Evolutionary conservation across 1,284 basidiomycete genomes (phyloP).

Genomic region (Rhodotorula sp.): DNA sequence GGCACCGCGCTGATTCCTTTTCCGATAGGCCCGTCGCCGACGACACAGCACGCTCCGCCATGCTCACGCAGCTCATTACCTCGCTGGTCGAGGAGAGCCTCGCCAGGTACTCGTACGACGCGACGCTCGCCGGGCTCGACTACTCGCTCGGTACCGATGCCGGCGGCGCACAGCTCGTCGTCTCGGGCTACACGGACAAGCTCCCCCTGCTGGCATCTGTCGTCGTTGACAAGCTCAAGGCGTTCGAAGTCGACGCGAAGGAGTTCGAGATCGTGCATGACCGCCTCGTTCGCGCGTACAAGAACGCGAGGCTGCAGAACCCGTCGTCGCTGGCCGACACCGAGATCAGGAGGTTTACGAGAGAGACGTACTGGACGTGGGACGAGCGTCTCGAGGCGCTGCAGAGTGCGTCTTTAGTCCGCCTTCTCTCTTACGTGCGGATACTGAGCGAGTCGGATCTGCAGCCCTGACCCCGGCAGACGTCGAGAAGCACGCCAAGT

Average conservation of each 20-base stretch:
- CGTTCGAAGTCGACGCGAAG: slow-evolving; percentile 62
- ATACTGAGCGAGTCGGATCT: too few species aligned
- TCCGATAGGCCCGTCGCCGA: slow-evolving; percentile 48
- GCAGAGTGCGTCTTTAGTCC: slow-evolving; percentile 62
- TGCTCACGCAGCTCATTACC: slow-evolving; percentile 66
- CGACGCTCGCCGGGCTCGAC: slow-evolving; percentile 80
- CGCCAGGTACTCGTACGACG: slow-evolving; percentile 88
- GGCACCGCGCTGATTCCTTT: background rate
- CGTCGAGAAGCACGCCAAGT: slow-evolving; percentile 67
- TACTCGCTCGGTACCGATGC: slow-evolving; percentile 75
- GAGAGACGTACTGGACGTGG: slow-evolving; percentile 75
- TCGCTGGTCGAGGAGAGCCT: slow-evolving; percentile 86
- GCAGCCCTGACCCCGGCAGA: slow-evolving; percentile 71
- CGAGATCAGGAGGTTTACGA: slow-evolving; percentile 71
- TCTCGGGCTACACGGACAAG: slow-evolving; percentile 90
- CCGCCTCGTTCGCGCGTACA: slow-evolving; percentile 58
- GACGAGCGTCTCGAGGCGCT: slow-evolving; percentile 80
- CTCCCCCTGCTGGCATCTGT: slow-evolving; percentile 73
- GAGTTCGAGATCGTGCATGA: slow-evolving; percentile 82
- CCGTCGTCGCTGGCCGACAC: slow-evolving; percentile 77
- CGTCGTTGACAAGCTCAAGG: slow-evolving; percentile 70
- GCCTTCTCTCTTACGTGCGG: background rate
- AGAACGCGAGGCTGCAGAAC: slow-evolving; percentile 59
- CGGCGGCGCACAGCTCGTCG: slow-evolving; percentile 64
- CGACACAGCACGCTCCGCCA: slow-evolving; percentile 47